Evolutionary conservation across 2,329 filamentous ascomycete genomes (phyloP).

Genomic region (Talaromyces piceae): DNA sequence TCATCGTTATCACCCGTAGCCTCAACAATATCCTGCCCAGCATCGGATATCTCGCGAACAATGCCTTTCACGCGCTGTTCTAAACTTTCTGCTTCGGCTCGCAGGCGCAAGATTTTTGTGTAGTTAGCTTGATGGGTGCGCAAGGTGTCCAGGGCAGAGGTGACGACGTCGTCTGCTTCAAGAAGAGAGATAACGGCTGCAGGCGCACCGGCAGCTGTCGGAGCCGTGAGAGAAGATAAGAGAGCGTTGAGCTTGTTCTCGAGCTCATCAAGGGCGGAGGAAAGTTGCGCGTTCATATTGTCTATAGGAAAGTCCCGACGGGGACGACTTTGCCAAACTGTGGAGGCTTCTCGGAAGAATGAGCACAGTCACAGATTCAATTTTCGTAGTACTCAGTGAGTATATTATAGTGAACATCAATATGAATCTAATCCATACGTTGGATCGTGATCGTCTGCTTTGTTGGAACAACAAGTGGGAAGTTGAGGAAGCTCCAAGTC

Average conservation of each 20-base stretch:
- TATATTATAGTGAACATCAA: not conserved
- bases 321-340: not conserved
- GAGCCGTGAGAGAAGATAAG: slow-evolving; percentile 34
- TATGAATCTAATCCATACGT: too few relatives aligned
- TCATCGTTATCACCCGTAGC: slow-evolving; percentile 19
- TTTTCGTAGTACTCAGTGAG: not conserved
- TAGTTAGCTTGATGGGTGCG: slow-evolving; percentile 40
- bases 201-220: slow-evolving; percentile 37
- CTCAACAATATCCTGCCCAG: slow-evolving; percentile 33
- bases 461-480: not conserved
- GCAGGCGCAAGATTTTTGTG: slow-evolving; percentile 33
- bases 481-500: not conserved
- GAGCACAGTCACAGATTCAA: not conserved
- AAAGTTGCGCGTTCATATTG: slow-evolving; percentile 34
- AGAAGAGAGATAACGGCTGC: slow-evolving; percentile 34
- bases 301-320: not conserved
- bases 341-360: not conserved
- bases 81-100: slow-evolving; percentile 32
- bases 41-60: slow-evolving; percentile 31
- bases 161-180: slow-evolving; percentile 35
- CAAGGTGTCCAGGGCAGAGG: slow-evolving; percentile 35
- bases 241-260: slow-evolving; percentile 38
- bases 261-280: slow-evolving; percentile 32
- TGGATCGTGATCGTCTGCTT: too few relatives aligned
- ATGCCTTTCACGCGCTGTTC: slow-evolving; percentile 36